Percentiles rank a stretch among this genome's conserved stretches.
Conservation (phyloP, 2,329 filamentous ascomycete genomes). For the Proliferodiscus dingleyae region DNA sequence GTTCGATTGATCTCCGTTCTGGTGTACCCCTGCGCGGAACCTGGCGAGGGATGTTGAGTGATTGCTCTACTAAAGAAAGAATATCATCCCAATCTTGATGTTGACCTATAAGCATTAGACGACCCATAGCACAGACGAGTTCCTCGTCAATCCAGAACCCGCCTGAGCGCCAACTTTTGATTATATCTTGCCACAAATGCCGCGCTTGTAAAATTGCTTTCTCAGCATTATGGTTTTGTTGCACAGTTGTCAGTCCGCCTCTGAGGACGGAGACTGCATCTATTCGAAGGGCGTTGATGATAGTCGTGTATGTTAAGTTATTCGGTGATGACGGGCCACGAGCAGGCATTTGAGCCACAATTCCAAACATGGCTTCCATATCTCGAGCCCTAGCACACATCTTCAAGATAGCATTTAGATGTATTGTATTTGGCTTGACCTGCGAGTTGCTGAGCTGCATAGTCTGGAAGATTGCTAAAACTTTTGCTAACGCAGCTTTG, state of each 20-base stretch:
- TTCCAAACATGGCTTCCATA: slow-evolving; percentile 73
- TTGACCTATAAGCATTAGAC: slow-evolving; percentile 63
- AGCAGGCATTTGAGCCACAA: slow-evolving; percentile 68
- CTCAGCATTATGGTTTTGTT: slow-evolving; percentile 30
- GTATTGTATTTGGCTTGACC: slow-evolving; percentile 70
- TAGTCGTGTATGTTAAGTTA: slow-evolving; percentile 70
- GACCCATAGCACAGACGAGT: slow-evolving; percentile 76
- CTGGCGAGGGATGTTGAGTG: slow-evolving; percentile 66
- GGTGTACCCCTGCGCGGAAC: slow-evolving; percentile 15
- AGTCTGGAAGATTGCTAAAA: slow-evolving; percentile 70
- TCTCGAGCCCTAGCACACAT: slow-evolving; percentile 72
- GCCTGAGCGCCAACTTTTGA: slow-evolving; percentile 69
- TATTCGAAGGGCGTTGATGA: slow-evolving; percentile 69
- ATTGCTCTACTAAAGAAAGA: slow-evolving; percentile 72
- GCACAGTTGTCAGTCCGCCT: slow-evolving; percentile 26
- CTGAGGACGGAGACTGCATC: slow-evolving; percentile 31
- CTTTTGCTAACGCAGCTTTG: slow-evolving; percentile 58
- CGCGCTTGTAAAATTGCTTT: slow-evolving; percentile 61
- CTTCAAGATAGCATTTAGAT: slow-evolving; percentile 82
- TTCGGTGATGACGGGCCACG: slow-evolving; percentile 60
- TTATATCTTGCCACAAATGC: slow-evolving; percentile 74
- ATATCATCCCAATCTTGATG: slow-evolving; percentile 65
- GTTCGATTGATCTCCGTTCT: slow-evolving; percentile 10
- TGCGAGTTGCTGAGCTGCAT: slow-evolving; percentile 60
- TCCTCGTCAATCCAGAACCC: slow-evolving; percentile 69